Percentiles rank a stretch among this genome's conserved stretches.
These are phyloP conservation scores for Aspergillus sp. DNA, from an alignment of 2,329 filamentous ascomycete species.

Conservation along the genomic window DNA sequence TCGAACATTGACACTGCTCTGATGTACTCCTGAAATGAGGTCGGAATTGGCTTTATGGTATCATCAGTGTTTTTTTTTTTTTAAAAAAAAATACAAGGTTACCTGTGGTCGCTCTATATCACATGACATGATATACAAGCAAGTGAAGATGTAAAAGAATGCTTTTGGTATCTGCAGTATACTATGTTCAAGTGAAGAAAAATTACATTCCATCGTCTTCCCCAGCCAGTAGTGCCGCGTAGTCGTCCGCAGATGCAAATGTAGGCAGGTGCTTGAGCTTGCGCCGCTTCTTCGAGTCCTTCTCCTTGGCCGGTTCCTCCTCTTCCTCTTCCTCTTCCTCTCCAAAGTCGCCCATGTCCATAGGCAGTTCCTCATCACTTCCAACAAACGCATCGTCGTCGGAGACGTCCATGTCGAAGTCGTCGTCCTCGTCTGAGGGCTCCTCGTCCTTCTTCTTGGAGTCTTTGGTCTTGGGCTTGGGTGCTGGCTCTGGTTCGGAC, in stretches of 20 bases:
- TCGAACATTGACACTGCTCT: too few relatives aligned
- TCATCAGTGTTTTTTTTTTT: not conserved
- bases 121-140: not conserved
- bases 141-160: not conserved
- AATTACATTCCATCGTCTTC: slow-evolving; percentile 51
- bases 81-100: not conserved
- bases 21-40: too few relatives aligned
- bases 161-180: slow-evolving; percentile 13
- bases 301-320: slow-evolving; percentile 35
- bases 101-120: too few relatives aligned
- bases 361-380: slow-evolving; percentile 50
- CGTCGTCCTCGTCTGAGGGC: slow-evolving; percentile 30
- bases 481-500: slow-evolving; percentile 18
- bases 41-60: not conserved
- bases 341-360: slow-evolving; percentile 41
- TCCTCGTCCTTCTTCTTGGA: slow-evolving; percentile 26
- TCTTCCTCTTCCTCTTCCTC: slow-evolving; percentile 36
- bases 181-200: slow-evolving; percentile 3
- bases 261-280: slow-evolving; percentile 83
- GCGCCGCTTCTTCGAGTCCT: slow-evolving; percentile 59
- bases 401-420: slow-evolving; percentile 38
- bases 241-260: slow-evolving; percentile 91
- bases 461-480: slow-evolving; percentile 13
- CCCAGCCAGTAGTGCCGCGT: slow-evolving; percentile 72
- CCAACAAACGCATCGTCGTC: slow-evolving; percentile 43